Evolutionary conservation across 2,329 filamentous ascomycete genomes (phyloP).

Genomic region (Thielaviopsis populi): DNA sequence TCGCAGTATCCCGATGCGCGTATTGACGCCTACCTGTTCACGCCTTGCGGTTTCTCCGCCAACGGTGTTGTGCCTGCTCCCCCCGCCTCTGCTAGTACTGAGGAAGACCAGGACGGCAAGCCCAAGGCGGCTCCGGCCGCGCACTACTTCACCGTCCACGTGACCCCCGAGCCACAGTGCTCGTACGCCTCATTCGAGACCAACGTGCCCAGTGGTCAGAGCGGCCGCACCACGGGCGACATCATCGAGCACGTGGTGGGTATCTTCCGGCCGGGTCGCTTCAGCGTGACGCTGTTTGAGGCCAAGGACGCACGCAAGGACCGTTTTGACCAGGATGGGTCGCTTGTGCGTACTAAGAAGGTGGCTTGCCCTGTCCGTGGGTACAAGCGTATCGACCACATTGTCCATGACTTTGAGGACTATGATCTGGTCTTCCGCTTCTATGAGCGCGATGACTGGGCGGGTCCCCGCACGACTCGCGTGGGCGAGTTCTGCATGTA

Average conservation of each 20-base stretch:
- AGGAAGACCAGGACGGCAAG: constrained; percentile 13
- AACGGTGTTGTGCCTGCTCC: constrained; percentile 86
- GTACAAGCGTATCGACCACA: constrained; percentile 80
- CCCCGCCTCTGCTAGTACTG: constrained; percentile 29
- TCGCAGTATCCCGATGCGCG: constrained; percentile 81
- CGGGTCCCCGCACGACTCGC: constrained; percentile 36
- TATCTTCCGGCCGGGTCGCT: constrained; percentile 96
- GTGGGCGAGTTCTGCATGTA: constrained; percentile 33
- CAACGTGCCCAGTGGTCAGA: constrained; percentile 82
- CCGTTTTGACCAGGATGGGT: constrained; percentile 11
- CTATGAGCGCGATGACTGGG: constrained; percentile 79
- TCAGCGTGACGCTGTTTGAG: constrained; percentile 93
- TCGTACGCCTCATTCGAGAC: constrained; percentile 98
- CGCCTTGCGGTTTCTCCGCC: constrained; percentile 90
- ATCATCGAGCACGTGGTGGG: constrained; percentile 85
- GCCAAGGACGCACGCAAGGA: constrained; percentile 42
- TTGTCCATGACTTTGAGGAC: constrained; percentile 93
- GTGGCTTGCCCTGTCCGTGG: constrained; percentile 49
- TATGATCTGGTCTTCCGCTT: constrained; percentile 95
- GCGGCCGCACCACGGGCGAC: constrained; percentile 73
- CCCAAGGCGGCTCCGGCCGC: constrained; percentile 31
- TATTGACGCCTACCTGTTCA: constrained; percentile 92
- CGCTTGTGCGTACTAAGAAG: constrained; percentile 28
- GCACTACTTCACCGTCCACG: constrained; percentile 97
- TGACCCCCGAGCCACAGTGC: constrained; percentile 92